phyloP scores from a whole-genome alignment of 129 eudicot species.

The Cynara cardunculus region DNA sequence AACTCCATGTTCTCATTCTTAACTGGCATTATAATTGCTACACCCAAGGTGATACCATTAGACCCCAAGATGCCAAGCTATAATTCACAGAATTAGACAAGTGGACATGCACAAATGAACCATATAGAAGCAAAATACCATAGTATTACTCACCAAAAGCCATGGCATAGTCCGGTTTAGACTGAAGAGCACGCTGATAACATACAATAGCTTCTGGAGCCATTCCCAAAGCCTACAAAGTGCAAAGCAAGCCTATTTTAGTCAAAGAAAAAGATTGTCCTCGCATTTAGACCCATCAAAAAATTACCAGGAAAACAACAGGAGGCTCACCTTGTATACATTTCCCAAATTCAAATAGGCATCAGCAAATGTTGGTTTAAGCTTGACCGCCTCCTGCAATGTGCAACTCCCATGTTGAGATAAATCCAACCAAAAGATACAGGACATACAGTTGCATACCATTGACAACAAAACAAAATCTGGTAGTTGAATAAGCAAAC shows the following conservation, averaged over 20 bases:
- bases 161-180: constrained; percentile 86
- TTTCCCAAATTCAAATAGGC: constrained; percentile 86
- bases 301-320: constrained; percentile 15
- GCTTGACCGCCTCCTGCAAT: constrained; percentile 86
- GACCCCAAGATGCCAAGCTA: neutral
- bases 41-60: neutral
- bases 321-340: constrained; percentile 71
- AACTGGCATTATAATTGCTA: neutral
- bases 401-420: constrained; percentile 6
- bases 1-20: neutral
- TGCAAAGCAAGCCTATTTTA: constrained; percentile 17
- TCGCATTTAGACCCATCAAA: constrained; percentile 23
- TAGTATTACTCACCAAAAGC: constrained; percentile 66
- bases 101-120: neutral
- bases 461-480: neutral
- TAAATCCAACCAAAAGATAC: neutral
- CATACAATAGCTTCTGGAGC: constrained; percentile 80
- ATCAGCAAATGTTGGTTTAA: constrained; percentile 82
- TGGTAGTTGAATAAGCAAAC: constrained; percentile 4
- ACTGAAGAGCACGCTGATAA: constrained; percentile 87
- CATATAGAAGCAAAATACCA: neutral
- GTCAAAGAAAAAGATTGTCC: constrained; percentile 8
- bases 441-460: neutral
- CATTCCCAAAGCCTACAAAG: constrained; percentile 79
- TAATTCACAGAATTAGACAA: neutral